A percentile compares a stretch with the other conserved stretches of the same genome.
Conservation (phyloP, 2,329 filamentous ascomycete genomes). For the Diatrype stigma region DNA sequence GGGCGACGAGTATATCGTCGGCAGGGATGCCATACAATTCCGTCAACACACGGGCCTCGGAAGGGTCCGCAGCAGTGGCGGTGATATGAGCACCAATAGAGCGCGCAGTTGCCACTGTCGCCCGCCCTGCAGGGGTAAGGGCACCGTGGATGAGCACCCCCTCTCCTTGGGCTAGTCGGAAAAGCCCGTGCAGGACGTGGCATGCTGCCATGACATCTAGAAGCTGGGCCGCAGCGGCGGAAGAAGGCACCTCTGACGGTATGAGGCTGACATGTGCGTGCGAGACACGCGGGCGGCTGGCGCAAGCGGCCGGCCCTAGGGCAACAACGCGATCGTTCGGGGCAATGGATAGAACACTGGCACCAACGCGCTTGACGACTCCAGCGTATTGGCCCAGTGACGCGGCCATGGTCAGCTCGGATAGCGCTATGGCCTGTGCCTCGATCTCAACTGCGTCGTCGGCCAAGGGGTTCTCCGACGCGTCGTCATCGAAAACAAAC, state of each 20-base stretch:
- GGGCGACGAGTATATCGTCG: not conserved
- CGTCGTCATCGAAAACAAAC: not conserved
- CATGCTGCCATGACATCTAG: conserved; percentile 1
- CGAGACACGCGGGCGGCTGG: not conserved
- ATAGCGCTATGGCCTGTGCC: not conserved
- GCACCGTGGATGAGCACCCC: conserved; percentile 9
- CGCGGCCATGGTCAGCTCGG: not conserved
- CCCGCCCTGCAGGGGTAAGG: conserved; percentile 5
- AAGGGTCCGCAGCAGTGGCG: conserved; percentile 2
- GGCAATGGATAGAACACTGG: not conserved
- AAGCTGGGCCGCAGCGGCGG: not conserved
- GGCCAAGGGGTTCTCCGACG: not conserved
- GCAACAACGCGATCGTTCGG: conserved; percentile 5
- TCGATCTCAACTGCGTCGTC: conserved; percentile 7
- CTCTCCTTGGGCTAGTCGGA: not conserved
- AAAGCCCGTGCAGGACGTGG: conserved; percentile 3
- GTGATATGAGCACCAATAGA: conserved; percentile 4
- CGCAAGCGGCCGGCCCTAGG: not conserved
- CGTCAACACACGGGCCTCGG: conserved; percentile 1
- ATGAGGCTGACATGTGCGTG: not conserved
- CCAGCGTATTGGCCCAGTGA: conserved; percentile 6
- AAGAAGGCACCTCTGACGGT: not conserved
- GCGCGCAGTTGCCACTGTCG: conserved; percentile 5
- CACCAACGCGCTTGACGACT: conserved; percentile 4
- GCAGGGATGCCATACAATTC: not conserved